Evolutionary conservation across 2,329 filamentous ascomycete genomes (phyloP).

Genomic region (Zopfia rhizophila): DNA sequence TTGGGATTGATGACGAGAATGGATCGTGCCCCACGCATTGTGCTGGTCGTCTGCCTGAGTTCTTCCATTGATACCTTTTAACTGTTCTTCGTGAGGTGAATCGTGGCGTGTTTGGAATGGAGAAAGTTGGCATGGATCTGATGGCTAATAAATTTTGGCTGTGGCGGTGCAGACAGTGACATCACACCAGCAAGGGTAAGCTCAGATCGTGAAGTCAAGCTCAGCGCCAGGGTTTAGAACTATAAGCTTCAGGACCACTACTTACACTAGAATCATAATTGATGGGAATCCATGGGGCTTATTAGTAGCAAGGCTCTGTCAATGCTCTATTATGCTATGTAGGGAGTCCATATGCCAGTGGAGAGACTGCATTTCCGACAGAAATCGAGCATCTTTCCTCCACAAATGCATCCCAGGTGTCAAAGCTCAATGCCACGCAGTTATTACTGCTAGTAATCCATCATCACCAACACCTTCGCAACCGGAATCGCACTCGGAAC

Average conservation of each 20-base stretch:
- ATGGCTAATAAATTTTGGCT: neutral
- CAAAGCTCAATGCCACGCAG: too few species aligned
- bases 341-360: too few species aligned
- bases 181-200: conserved; percentile 18
- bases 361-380: too few species aligned
- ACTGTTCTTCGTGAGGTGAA: neutral
- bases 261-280: too few species aligned
- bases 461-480: conserved; percentile 28
- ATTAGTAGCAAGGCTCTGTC: too few species aligned
- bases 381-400: too few species aligned
- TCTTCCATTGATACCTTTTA: neutral
- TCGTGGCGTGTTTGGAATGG: conserved; percentile 1
- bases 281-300: too few species aligned
- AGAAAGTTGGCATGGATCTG: neutral
- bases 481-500: too few species aligned
- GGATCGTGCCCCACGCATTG: conserved; percentile 44
- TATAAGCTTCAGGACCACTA: too few species aligned
- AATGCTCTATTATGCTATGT: conserved; percentile 21
- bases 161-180: conserved; percentile 10
- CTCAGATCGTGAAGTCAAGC: conserved; percentile 3
- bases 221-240: too few species aligned
- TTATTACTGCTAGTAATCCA: too few species aligned
- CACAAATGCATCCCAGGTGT: too few species aligned
- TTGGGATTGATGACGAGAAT: conserved; percentile 85
- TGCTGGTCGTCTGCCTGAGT: conserved; percentile 31